Conservation (phyloP, 139 green algal genomes). For the Axilococcus clingmanii region DNA sequence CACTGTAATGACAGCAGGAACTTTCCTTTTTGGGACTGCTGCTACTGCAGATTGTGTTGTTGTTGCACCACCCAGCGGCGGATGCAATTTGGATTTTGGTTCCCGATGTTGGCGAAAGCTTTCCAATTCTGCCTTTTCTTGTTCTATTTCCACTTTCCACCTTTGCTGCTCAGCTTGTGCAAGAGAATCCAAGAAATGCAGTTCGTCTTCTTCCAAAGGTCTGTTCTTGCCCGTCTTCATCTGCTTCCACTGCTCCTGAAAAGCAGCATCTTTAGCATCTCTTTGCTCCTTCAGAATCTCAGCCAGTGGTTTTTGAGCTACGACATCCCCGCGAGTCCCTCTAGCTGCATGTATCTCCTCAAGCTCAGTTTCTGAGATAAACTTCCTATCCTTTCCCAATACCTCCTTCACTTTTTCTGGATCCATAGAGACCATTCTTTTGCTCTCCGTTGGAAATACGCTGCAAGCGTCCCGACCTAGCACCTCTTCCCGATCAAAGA, state of each 20-base stretch:
- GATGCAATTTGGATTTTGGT: no score
- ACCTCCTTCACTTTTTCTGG: slow-evolving; percentile 32
- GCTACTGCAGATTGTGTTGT: background rate
- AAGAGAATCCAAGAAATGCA: slow-evolving; percentile 58
- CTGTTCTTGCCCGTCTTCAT: slow-evolving; percentile 83
- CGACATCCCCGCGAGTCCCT: slow-evolving; percentile 17
- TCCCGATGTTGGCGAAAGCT: no score
- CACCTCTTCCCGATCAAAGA: slow-evolving; percentile 51
- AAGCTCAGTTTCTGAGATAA: slow-evolving; percentile 66
- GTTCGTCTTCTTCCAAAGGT: slow-evolving; percentile 72
- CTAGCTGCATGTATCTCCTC: slow-evolving; percentile 35
- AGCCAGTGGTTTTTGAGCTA: slow-evolving; percentile 50
- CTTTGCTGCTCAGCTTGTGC: slow-evolving; percentile 23
- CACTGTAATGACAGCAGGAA: background rate
- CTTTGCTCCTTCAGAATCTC: slow-evolving; percentile 57
- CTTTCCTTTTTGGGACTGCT: background rate
- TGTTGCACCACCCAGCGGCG: background rate
- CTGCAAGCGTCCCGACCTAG: slow-evolving; percentile 49
- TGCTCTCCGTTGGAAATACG: slow-evolving; percentile 52
- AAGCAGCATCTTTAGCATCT: slow-evolving; percentile 62
- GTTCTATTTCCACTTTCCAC: slow-evolving; percentile 10
- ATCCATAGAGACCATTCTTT: slow-evolving; percentile 15
- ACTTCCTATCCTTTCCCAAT: slow-evolving; percentile 39
- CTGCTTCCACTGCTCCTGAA: slow-evolving; percentile 59
- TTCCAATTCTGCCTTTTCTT: slow-evolving; percentile 43